Base-by-base conservation (phyloP, 192 early-diverging fungal species). In the Mortierella alpina region DNA sequence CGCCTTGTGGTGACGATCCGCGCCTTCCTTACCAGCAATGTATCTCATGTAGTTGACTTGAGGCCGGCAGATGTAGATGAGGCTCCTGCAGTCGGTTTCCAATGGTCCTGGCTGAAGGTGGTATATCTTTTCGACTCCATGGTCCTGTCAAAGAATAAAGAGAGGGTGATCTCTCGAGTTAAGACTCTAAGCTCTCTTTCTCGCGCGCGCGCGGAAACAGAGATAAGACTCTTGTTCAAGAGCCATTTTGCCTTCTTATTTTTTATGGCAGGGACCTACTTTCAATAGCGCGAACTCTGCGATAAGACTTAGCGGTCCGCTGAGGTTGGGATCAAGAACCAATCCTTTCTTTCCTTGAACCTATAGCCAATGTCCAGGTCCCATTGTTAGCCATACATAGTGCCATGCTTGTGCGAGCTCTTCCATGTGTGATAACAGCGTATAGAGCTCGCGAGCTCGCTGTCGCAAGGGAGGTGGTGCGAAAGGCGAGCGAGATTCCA, bases 41-140 rank as follows among this genome's bases (percentile, higher is more conserved):
- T 89, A 88, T 67, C 89, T 93, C 93, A 95, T 93, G 78, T 93
- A 91, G 59, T 86, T 64, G 45, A 97, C 60, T 44, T 92, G 91
- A 1, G 96, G 95, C 49, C 94, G 83, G 58, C 91, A 89, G 45
- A 98, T 88, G 75, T 96, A 98, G n/a, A 97, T 89, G 23, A 98
- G 64, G 64, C 86, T 90, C 58, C 86, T 87, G 70, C 88, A 83
- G 42, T 95, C 95, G 0, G 91, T 93, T 8, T 93, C 91, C 65
- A 93, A 66, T 44, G 79, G 84, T 15, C 79, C 86, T n/a, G 87
- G 65, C 18, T 93, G 84, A 20, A 98, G 86, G 70, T 96, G 90
- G 79, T 93, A 96, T 60, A 98, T 93, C 85, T 95, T 97, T 63
- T 97, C 95, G 13, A 97, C 95, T 20, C 97, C 97, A 86, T 98